Conservation (phyloP, 306 rosid genomes). For the Begonia loranthoides region DNA sequence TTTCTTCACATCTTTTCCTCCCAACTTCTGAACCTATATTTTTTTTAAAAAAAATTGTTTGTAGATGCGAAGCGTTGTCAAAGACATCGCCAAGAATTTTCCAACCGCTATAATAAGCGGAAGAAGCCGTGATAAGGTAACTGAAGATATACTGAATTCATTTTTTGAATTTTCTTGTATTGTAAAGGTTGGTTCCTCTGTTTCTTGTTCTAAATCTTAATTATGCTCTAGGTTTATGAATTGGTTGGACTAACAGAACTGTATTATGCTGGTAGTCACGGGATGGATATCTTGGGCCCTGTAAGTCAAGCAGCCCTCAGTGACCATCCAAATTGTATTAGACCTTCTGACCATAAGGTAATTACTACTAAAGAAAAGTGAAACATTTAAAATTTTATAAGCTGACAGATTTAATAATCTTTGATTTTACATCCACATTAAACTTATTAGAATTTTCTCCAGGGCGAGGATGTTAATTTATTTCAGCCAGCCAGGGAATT, state of each 20-base stretch:
- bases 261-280: slow-evolving; percentile 97
- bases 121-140: slow-evolving; percentile 83
- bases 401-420: not conserved
- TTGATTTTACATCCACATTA: not conserved
- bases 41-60: slow-evolving; percentile 3
- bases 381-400: not conserved
- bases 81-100: slow-evolving; percentile 41
- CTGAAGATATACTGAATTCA: slow-evolving; percentile 1
- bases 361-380: not conserved
- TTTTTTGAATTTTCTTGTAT: not conserved
- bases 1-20: not conserved
- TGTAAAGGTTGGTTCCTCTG: not conserved
- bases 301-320: slow-evolving; percentile 19
- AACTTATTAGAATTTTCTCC: slow-evolving; percentile 9
- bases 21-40: not conserved
- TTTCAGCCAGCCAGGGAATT: slow-evolving; percentile 89
- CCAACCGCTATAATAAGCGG: slow-evolving; percentile 91
- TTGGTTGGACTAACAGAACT: slow-evolving; percentile 85
- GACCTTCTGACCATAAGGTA: slow-evolving; percentile 46
- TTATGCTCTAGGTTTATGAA: slow-evolving; percentile 52
- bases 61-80: slow-evolving; percentile 72
- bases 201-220: not conserved
- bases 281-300: slow-evolving; percentile 90
- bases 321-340: slow-evolving; percentile 35
- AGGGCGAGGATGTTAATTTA: slow-evolving; percentile 70